Base-by-base conservation (phyloP, 108 stramenopile species). In the Nitzschia inconspicua region DNA sequence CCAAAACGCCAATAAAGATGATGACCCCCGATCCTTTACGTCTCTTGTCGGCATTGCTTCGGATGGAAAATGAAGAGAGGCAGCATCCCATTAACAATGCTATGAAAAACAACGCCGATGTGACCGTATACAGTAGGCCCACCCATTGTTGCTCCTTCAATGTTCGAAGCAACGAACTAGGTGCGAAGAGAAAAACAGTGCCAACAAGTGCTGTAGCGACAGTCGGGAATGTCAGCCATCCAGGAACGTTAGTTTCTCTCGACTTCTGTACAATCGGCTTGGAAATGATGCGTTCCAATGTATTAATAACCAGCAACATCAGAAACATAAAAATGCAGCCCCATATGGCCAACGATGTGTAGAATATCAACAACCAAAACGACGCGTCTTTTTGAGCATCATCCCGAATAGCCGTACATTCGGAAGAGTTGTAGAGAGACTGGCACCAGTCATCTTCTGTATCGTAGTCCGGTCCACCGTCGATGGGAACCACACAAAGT, bases 191-290 rank as follows among this genome's bases (percentile, higher is more conserved):
- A 32, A 88, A 52, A 11, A 86, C 35, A 23, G 19, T 57, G 3
- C 87, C 91, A 24, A 70, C 63, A 22, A 63, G 41, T 11, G 72
- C 69, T 41, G 83, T 85, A 20, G 80, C 80, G 0, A 78, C 30
- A 18, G 72, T 79, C 30, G 91, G 91, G 25, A 92, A 68, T 1
- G 76, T 73, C 19, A 92, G 57, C 86, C 87, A 92, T 4, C 77
- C 72, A 24, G 86, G 86, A 41, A 92, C 77, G 57, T 92, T 92
- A n/a, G 81, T 60, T 61, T 92, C 82, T 72, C 87, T 74, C 0
- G 91, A 92, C 23, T 84, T 68, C 62, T 88, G 91, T 22, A 92
- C 85, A 40, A 92, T 84, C 0, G 91, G 91, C 47, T 73, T 65
- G 13, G 87, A 70, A 42, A 92, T 86, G 25, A 92, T 86, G 18